Conservation (phyloP, 106 monocot species). For the Acanthochlamys bracteata region DNA sequence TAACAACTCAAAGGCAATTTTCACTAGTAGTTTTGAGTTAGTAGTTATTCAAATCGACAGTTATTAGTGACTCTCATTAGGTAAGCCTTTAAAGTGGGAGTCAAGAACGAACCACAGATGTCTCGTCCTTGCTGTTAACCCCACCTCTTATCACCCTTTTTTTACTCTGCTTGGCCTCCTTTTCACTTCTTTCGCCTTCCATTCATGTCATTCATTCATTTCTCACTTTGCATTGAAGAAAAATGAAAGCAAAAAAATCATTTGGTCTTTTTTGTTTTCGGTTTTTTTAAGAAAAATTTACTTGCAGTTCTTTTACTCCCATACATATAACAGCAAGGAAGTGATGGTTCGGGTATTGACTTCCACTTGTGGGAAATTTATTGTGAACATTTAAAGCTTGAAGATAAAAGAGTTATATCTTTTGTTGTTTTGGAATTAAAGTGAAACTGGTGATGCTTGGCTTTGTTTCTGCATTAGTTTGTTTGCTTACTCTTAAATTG, state of each 20-base stretch:
- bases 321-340: constrained; percentile 19
- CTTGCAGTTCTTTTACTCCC: too few species aligned
- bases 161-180: not conserved
- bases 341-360: constrained; percentile 90
- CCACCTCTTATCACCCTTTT: not conserved
- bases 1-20: constrained; percentile 15
- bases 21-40: not conserved
- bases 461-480: too few species aligned
- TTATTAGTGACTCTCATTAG: constrained; percentile 11
- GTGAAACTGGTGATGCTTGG: too few species aligned
- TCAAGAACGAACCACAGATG: constrained; percentile 93
- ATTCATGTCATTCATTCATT: too few species aligned
- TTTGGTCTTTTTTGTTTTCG: not conserved
- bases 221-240: too few species aligned
- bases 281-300: too few species aligned
- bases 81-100: constrained; percentile 42
- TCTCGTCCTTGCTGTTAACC: constrained; percentile 23
- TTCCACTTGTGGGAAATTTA: constrained; percentile 41
- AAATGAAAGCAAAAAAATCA: not conserved
- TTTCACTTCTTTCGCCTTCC: not conserved
- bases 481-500: too few species aligned
- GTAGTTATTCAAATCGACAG: not conserved
- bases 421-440: too few species aligned
- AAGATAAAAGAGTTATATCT: too few species aligned
- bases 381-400: constrained; percentile 1